Base-by-base conservation (phyloP, 768 basidiomycete genomes). In the Sporobolomyces pararoseus region DNA sequence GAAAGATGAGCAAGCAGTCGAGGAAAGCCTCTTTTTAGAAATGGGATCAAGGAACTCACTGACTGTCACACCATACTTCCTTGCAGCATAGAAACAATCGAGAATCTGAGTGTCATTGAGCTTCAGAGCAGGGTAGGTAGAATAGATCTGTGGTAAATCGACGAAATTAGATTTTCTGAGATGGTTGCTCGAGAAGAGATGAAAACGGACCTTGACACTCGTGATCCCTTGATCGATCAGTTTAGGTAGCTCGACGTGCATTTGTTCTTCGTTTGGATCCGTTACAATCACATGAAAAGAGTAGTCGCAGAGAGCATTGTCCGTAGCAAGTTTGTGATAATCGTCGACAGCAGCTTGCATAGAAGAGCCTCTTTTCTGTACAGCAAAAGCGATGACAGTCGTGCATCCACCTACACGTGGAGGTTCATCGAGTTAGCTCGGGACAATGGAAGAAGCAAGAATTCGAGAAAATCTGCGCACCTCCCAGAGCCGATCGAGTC, bases 361-460 rank as follows among this genome's bases (percentile, higher is more conserved):
- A 32, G 71, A 78, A 21, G 44, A 35, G 23, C 76, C 76, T 12
- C 74, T 67, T 53, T 68, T 51, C 71, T 81, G 80, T 0, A 78
- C 77, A 7, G 80, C 80, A 54, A 81, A 81, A 12, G 80, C 79
- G 14, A 81, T 65, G 34, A 81, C 75, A n/a, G 79, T 80, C 3
- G 80, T 81, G 0, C 77, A 77, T 7, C 80, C 80, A 23, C 80
- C 80, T 50, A 72, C 9, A 31, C 3, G 23, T 9, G 3, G 19
- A 2, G 35, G 35, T 10, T 39, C 2, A 21, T 58, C 39, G n/a
- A 47, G 44, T 1, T 10, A 13, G 46, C 31, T 2, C 39, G n/a
- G 23, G 13, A 29, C 16, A 51, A n/a, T 10, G n/a, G 32, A 34
- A 46, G 42, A 52, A 42, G 17, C 10, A 42, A 42, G 10, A 42